A percentile compares a stretch with the other conserved stretches of the same genome.
Conservation (phyloP, 345 rosid species). For the Jatropha curcas region DNA sequence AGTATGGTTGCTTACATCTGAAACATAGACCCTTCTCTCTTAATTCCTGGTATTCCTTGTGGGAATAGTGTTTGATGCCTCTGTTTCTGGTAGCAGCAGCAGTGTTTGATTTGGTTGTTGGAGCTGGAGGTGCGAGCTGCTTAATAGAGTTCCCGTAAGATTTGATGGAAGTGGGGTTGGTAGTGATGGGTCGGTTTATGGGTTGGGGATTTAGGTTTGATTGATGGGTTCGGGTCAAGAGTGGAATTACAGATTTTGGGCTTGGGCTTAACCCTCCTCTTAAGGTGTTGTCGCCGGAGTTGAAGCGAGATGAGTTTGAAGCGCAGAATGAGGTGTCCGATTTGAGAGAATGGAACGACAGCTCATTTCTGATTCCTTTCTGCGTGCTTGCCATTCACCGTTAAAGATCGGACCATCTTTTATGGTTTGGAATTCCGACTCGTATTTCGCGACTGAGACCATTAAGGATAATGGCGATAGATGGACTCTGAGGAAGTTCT, state of each 20-base stretch:
- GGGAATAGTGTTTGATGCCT: no score
- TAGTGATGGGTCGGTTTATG: neutral
- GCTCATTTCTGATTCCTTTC: neutral
- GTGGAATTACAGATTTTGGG: neutral
- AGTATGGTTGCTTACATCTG: no score
- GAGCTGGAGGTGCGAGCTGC: no score
- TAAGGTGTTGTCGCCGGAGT: neutral
- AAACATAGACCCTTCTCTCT: no score
- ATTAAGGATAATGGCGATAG: neutral
- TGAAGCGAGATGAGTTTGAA: neutral
- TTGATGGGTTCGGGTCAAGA: neutral
- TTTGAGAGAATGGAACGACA: neutral
- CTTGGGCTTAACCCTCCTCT: neutral
- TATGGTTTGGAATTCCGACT: neutral
- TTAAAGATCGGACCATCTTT: neutral
- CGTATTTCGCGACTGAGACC: neutral
- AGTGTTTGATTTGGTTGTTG: no score
- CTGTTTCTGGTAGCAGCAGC: no score
- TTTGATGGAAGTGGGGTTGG: no score
- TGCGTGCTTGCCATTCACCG: neutral
- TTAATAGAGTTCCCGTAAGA: no score
- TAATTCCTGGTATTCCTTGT: no score
- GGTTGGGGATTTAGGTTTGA: neutral
- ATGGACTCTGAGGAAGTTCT: neutral
- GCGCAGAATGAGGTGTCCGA: no score